A percentile compares a stretch with the other conserved stretches of the same genome.
These are phyloP conservation scores for Agaricus subrufescens DNA, from an alignment of 768 basidiomycete genomes.

Conservation along the genomic window DNA sequence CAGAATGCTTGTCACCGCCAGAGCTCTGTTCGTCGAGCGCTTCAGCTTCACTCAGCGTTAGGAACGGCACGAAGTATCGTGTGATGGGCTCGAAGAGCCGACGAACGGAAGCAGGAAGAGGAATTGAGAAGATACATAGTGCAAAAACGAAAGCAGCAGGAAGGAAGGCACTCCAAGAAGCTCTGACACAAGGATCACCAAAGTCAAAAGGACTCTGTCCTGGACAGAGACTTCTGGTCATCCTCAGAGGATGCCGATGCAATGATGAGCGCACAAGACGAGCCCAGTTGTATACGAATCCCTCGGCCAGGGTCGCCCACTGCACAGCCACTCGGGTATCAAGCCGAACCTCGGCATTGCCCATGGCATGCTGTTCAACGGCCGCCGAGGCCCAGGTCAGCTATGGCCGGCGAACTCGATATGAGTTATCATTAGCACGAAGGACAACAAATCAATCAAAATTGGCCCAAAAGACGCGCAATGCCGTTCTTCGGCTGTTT, in stretches of 20 bases:
- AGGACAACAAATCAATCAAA: too few species aligned
- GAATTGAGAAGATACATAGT: slow-evolving; percentile 34
- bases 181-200: slow-evolving; percentile 40
- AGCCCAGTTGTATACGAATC: too few species aligned
- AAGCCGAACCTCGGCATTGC: too few species aligned
- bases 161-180: slow-evolving; percentile 44
- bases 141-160: slow-evolving; percentile 43
- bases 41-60: slow-evolving; percentile 55
- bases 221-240: slow-evolving; percentile 28
- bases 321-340: too few species aligned
- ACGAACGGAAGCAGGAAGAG: slow-evolving; percentile 20
- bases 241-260: not conserved
- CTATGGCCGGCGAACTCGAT: too few species aligned
- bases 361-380: too few species aligned
- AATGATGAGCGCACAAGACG: too few species aligned
- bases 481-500: too few species aligned
- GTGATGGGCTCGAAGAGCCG: slow-evolving; percentile 21
- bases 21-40: slow-evolving; percentile 29
- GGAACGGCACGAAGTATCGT: slow-evolving; percentile 33
- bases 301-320: too few species aligned
- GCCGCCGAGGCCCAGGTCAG: too few species aligned
- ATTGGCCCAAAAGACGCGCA: too few species aligned
- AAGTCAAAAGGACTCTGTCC: slow-evolving; percentile 37
- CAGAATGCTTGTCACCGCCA: slow-evolving; percentile 14
- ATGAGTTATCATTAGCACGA: too few species aligned